Percentiles rank a stretch among this genome's conserved stretches.
These are phyloP conservation scores for Rubia tinctorum DNA, from an alignment of 305 asterid genomes.

Conservation along the genomic window DNA sequence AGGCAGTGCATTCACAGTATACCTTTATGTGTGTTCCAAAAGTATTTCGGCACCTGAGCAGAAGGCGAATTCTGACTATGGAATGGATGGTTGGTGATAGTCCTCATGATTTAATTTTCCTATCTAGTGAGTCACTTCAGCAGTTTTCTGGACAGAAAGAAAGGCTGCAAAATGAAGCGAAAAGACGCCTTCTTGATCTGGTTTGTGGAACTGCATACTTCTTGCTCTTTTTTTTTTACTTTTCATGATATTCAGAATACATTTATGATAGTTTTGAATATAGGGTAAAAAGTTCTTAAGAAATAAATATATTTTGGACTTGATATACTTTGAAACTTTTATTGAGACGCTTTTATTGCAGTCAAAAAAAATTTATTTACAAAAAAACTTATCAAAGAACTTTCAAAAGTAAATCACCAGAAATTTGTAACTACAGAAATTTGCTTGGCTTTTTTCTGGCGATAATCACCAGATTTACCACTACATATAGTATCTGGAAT, in stretches of 20 bases:
- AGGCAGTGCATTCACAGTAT: constrained; percentile 77
- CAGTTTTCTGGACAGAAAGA: constrained; percentile 17
- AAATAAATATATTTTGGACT: constrained; percentile 1
- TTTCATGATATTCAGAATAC: not conserved
- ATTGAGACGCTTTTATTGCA: not conserved
- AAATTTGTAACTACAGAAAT: not conserved
- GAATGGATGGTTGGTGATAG: constrained; percentile 98
- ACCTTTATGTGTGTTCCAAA: constrained; percentile 69
- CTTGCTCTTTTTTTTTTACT: not conserved
- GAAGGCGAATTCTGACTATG: constrained; percentile 84
- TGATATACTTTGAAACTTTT: not conserved
- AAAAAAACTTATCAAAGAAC: no score
- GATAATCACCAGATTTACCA: not conserved
- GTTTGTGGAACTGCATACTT: constrained; percentile 25
- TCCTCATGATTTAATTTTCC: constrained; percentile 64
- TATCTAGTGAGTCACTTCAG: constrained; percentile 43
- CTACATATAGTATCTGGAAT: not conserved
- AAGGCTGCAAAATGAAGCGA: constrained; percentile 33
- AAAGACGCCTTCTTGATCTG: constrained; percentile 38
- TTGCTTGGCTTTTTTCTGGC: not conserved
- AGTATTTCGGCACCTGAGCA: constrained; percentile 60
- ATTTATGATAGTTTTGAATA: constrained; percentile 8
- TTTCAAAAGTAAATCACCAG: no score
- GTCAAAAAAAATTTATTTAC: no score
- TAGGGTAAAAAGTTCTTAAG: not conserved